Percentiles rank a stretch among this genome's conserved stretches.
These are phyloP conservation scores for Cercospora nicotianae DNA, from an alignment of 2,329 filamentous ascomycete species.

Conservation along the genomic window DNA sequence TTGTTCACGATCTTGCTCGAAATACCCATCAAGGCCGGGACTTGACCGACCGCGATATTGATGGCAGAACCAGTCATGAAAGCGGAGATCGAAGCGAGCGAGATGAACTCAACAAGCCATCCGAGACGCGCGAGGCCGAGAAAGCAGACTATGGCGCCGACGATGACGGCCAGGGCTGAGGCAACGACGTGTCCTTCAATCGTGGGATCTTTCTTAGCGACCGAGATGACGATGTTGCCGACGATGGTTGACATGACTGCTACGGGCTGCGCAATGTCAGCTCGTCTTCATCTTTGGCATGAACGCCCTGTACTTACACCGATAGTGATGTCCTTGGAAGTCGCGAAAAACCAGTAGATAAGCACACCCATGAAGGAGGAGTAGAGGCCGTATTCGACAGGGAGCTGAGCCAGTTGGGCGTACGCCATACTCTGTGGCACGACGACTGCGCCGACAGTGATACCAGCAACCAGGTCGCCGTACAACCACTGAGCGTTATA, in stretches of 20 bases:
- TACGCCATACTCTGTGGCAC: slow-evolving; percentile 99
- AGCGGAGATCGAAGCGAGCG: slow-evolving; percentile 83
- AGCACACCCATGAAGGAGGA: slow-evolving; percentile 95
- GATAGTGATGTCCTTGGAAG: slow-evolving; percentile 97
- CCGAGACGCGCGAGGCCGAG: slow-evolving; percentile 79
- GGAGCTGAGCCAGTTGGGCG: slow-evolving; percentile 76
- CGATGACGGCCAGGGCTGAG: slow-evolving; percentile 73
- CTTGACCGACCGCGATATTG: slow-evolving; percentile 81
- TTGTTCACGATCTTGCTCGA: slow-evolving; percentile 63
- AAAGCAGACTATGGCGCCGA: slow-evolving; percentile 72
- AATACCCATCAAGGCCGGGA: slow-evolving; percentile 79
- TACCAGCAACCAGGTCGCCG: slow-evolving; percentile 85
- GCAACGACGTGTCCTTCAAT: slow-evolving; percentile 68
- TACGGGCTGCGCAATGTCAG: slow-evolving; percentile 64
- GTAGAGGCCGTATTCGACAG: slow-evolving; percentile 81
- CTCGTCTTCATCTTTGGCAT: background rate
- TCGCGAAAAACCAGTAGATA: slow-evolving; percentile 97
- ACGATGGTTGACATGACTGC: slow-evolving; percentile 92
- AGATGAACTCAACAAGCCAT: slow-evolving; percentile 91
- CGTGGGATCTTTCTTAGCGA: slow-evolving; percentile 58
- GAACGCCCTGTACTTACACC: slow-evolving; percentile 61
- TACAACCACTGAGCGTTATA: slow-evolving; percentile 90
- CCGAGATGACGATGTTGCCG: slow-evolving; percentile 73
- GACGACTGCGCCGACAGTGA: slow-evolving; percentile 75
- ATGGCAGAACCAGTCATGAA: slow-evolving; percentile 97